phyloP scores from a whole-genome alignment of 179 eudicot species.

The Beta lomatogona region DNA sequence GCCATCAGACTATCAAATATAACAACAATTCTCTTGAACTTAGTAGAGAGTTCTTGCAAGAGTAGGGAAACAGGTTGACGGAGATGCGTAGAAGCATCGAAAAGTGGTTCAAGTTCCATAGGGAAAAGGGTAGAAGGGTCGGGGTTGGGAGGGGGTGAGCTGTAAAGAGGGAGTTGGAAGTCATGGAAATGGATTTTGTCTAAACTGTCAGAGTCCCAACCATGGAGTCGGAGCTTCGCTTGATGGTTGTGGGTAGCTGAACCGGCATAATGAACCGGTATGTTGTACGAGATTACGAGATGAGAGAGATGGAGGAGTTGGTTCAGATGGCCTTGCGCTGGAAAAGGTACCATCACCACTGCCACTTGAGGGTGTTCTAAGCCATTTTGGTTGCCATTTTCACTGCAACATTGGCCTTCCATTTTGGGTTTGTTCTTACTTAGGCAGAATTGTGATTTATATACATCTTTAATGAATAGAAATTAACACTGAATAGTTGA shows the following conservation, averaged over 20 bases:
- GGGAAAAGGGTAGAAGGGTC: slow-evolving; percentile 45
- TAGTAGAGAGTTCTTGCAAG: slow-evolving; percentile 18
- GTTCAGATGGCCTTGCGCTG: slow-evolving; percentile 53
- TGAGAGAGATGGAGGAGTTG: slow-evolving; percentile 47
- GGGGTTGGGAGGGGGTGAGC: slow-evolving; percentile 38
- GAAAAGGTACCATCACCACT: slow-evolving; percentile 43
- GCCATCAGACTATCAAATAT: slow-evolving; percentile 53
- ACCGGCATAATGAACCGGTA: slow-evolving; percentile 41
- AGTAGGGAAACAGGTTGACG: slow-evolving; percentile 41
- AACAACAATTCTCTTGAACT: slow-evolving; percentile 37
- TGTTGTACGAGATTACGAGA: slow-evolving; percentile 30
- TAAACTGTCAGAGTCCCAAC: slow-evolving; percentile 14
- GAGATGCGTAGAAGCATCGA: slow-evolving; percentile 39
- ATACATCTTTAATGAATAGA: neutral
- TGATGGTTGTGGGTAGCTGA: slow-evolving; percentile 41
- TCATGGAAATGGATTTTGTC: slow-evolving; percentile 48
- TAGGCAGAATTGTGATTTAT: neutral
- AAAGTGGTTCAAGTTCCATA: slow-evolving; percentile 45
- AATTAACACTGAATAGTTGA: neutral
- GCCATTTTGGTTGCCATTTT: neutral
- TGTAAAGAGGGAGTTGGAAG: slow-evolving; percentile 34
- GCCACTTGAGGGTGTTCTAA: slow-evolving; percentile 21
- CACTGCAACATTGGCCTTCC: neutral
- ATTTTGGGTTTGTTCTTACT: neutral
- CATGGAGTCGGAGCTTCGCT: slow-evolving; percentile 40